Percentiles rank a stretch among this genome's conserved stretches.
Conservation (phyloP, 257 asterid genomes). For the Solanum paucissectum region DNA sequence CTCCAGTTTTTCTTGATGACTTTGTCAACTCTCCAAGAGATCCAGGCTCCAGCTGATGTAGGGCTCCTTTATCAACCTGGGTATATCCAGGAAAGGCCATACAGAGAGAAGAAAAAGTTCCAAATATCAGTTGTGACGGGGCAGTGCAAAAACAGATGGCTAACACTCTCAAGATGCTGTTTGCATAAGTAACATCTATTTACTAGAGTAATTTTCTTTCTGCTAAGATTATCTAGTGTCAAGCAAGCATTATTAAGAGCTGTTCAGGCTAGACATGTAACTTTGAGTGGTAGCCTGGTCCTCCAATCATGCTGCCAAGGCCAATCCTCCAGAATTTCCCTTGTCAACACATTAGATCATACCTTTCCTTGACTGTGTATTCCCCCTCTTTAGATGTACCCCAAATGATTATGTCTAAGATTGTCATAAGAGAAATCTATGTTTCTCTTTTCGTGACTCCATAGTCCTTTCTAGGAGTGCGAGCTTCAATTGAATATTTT, state of each 20-base stretch:
- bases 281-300: neutral
- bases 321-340: neutral
- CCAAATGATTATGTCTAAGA: neutral
- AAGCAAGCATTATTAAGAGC: neutral
- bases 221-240: neutral
- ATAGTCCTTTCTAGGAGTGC: neutral
- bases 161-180: neutral
- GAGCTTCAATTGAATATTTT: neutral
- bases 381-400: neutral
- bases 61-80: neutral
- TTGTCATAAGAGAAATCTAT: neutral
- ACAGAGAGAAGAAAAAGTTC: neutral
- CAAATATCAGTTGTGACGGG: neutral
- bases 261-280: neutral
- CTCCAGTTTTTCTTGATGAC: neutral
- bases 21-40: neutral
- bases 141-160: neutral
- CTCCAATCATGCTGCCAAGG: neutral
- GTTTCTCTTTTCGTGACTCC: neutral
- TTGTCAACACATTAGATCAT: neutral
- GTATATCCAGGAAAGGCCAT: neutral
- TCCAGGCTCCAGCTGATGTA: neutral
- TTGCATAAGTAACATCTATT: neutral
- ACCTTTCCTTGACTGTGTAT: neutral
- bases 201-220: neutral